Evolutionary conservation across 805 yeast genomes (phyloP), one percentile per base, ranked within the genome.

Genomic region (Candida pini): DNA sequence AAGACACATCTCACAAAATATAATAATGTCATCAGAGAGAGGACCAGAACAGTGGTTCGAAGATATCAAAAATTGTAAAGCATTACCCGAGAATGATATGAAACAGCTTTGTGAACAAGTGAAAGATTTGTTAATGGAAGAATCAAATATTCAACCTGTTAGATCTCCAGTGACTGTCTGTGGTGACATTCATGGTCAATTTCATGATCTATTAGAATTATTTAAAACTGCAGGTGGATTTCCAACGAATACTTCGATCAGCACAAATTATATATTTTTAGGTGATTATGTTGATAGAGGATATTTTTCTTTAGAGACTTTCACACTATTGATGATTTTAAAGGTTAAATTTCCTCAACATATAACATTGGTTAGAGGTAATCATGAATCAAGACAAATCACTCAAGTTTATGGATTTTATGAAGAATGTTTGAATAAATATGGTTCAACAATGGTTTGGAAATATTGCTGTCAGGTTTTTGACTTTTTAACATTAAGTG

Each of bases 241-340:
- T 45, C 97, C 97, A 0, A 79, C 79, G 38, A 79, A 81, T 34
- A 44, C 60, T 3, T 66, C 63, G 41, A 31, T 54, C 16, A 51
- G 56, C 32, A 56, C 56, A 2, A 80, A 81, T 56, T 90, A 84
- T 62, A 75, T 90, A 30, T 90, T 90, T 49, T 62, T 90, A 48
- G 98, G 98, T 25, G 98, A 90, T 60, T 90, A 90, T 56, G 98
- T 90, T 33, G 98, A 90, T 62, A 72, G 98, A 56, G 98, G 98
- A n/a, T 92, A 87, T 60, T 90, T 90, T 61, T 80, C 92, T 31
- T 66, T 90, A 41, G 98, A 90, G 54, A 90, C 97, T 0, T 89
- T 90, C 63, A 90, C 97, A 5, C 64, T 92, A 43, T 68, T 90
- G 48, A 88, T 90, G 97, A 88, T 90, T 44, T 69, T 90, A 38